Evolutionary conservation across 2,329 filamentous ascomycete genomes (phyloP), one percentile per base, ranked within the genome.

Genomic region (Cercospora brassicicola): DNA sequence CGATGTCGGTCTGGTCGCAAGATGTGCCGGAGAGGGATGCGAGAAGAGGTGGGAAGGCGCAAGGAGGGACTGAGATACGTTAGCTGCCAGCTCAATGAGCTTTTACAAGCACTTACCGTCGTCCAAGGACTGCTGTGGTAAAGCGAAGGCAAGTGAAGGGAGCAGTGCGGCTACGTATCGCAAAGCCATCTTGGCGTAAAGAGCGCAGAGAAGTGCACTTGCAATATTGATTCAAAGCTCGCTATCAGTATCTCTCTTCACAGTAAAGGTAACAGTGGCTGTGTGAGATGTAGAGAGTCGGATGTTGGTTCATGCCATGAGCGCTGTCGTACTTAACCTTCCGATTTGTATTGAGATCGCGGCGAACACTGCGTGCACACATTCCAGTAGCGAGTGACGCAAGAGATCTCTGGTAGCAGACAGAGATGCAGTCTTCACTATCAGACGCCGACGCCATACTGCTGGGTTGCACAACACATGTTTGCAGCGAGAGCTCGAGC

Each of bases 31-130:
- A 65, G 39, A 72, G 64, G 30, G 65, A 59, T 6, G 67, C 11
- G 45, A 68, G 64, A 3, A 71, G 65, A n/a, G 67, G 62, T 20
- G 56, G 59, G 28, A 62, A 61, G 13, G 71, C 71, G 69, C 69
- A 72, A 39, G 65, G n/a, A 26, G 71, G 71, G n/a, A 71, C 66
- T 62, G 33, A n/a, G 8, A 31, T 23, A 13, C 10, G 51, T 39
- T 1, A 28, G 20, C 15, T 0, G 42, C 26, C 30, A 53, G n/a
- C 36, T 48, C 11, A 4, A 15, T 7, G 2, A 6, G 36, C 11
- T 42, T 15, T 2, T 9, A 20, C 1, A 30, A 55, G 42, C 20
- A 51, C 59, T 48, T 3, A 63, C 61, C 36, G 45, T 55, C 61
- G 28, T 39, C 31, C 45, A 28, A 65, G n/a, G 59, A 36, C 42